Conservation (phyloP, 768 basidiomycete species). For the Boletus sp. region DNA sequence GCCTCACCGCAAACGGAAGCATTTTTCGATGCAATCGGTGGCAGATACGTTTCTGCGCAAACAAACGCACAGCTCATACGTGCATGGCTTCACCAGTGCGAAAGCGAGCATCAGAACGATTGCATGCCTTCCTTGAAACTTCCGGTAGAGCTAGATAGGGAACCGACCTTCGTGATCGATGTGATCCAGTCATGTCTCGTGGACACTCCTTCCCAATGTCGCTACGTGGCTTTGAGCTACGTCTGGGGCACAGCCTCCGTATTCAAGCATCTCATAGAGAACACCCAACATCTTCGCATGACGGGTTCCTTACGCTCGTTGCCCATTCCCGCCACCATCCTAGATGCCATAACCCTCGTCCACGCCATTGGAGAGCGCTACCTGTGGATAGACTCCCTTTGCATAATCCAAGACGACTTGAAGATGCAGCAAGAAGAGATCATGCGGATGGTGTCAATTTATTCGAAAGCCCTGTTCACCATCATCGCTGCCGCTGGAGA, state of each 20-base stretch:
- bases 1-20: background rate
- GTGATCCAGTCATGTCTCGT: constrained; percentile 17
- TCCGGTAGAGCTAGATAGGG: background rate
- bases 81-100: constrained; percentile 14
- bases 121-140: constrained; percentile 6
- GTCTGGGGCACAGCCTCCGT: constrained; percentile 16
- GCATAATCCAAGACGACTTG: constrained; percentile 19
- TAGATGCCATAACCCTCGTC: constrained; percentile 21
- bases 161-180: constrained; percentile 16
- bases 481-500: constrained; percentile 16
- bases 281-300: constrained; percentile 5
- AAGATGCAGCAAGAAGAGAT: constrained; percentile 20
- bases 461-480: constrained; percentile 15
- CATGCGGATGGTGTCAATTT: constrained; percentile 20
- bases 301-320: background rate
- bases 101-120: constrained; percentile 8
- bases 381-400: constrained; percentile 26
- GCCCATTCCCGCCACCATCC: constrained; percentile 20
- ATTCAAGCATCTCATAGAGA: constrained; percentile 8
- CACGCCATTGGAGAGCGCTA: constrained; percentile 22
- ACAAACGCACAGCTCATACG: constrained; percentile 9
- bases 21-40: constrained; percentile 4
- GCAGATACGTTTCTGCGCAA: constrained; percentile 5
- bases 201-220: constrained; percentile 17
- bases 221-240: constrained; percentile 27